Percentiles rank a stretch among this genome's conserved stretches.
Evolutionary conservation across 2,329 filamentous ascomycete genomes (phyloP).

Genomic region (Fusarium dlaminii): DNA sequence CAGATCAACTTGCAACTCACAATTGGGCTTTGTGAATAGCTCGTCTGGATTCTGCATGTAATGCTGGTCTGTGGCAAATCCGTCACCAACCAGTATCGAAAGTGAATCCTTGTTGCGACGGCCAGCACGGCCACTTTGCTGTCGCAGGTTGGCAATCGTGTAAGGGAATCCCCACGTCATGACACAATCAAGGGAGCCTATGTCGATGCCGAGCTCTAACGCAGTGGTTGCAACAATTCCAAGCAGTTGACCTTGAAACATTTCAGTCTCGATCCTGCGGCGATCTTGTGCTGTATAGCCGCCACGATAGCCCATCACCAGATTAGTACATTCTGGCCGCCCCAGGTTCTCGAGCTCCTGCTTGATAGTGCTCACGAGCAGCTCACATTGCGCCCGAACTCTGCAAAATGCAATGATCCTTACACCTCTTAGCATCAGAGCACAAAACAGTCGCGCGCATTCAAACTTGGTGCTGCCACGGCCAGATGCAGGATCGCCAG

Average conservation of each 20-base stretch:
- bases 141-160: constrained; percentile 91
- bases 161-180: constrained; percentile 95
- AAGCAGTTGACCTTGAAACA: constrained; percentile 95
- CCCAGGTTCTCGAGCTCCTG: constrained; percentile 79
- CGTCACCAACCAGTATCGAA: constrained; percentile 88
- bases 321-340: constrained; percentile 75
- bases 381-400: constrained; percentile 88
- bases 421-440: constrained; percentile 87
- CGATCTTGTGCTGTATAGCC: constrained; percentile 94
- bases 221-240: constrained; percentile 95
- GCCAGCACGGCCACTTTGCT: constrained; percentile 93
- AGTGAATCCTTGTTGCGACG: constrained; percentile 93
- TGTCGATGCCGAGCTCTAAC: constrained; percentile 93
- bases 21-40: constrained; percentile 91
- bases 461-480: constrained; percentile 85
- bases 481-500: constrained; percentile 85
- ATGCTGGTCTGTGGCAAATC: constrained; percentile 90
- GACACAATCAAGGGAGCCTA: constrained; percentile 92
- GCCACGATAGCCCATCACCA: constrained; percentile 95
- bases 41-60: constrained; percentile 98
- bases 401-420: constrained; percentile 93
- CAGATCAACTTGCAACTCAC: constrained; percentile 89
- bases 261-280: constrained; percentile 87
- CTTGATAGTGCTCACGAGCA: constrained; percentile 81
- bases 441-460: constrained; percentile 89